Evolutionary conservation across 306 rosid genomes (phyloP).

Genomic region (Prinsepia uniflora): DNA sequence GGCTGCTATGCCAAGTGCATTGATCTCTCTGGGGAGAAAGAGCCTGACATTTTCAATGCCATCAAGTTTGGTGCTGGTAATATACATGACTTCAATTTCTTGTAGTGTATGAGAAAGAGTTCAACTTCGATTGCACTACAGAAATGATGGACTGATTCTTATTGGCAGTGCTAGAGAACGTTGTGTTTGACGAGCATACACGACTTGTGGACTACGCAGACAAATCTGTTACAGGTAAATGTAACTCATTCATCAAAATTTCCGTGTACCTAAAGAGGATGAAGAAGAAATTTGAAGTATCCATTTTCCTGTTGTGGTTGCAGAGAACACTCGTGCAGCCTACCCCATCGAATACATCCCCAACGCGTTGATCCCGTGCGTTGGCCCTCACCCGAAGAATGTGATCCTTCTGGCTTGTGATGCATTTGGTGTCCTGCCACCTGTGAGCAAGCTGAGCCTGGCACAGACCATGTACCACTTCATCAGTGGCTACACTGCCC

Average conservation of each 20-base stretch:
- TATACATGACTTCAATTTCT: not conserved
- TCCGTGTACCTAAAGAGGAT: not conserved
- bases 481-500: slow-evolving; percentile 90
- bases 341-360: slow-evolving; percentile 88
- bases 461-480: slow-evolving; percentile 95
- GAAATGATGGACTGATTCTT: not conserved
- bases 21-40: slow-evolving; percentile 45
- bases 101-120: no score
- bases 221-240: slow-evolving; percentile 72
- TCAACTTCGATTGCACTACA: not conserved
- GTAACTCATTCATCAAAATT: no score
- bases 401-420: slow-evolving; percentile 87
- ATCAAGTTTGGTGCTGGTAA: slow-evolving; percentile 53
- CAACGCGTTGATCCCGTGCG: slow-evolving; percentile 72
- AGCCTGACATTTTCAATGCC: slow-evolving; percentile 58
- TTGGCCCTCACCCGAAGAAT: slow-evolving; percentile 91
- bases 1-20: slow-evolving; percentile 54
- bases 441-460: slow-evolving; percentile 72
- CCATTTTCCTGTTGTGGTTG: slow-evolving; percentile 5
- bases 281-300: no score
- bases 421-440: slow-evolving; percentile 92
- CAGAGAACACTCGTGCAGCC: slow-evolving; percentile 84
- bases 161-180: slow-evolving; percentile 65
- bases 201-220: slow-evolving; percentile 66
- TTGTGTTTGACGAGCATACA: slow-evolving; percentile 72